A percentile compares a stretch with the other conserved stretches of the same genome.
phyloP scores from a whole-genome alignment of 768 basidiomycete species.

The Amanita rubescens region DNA sequence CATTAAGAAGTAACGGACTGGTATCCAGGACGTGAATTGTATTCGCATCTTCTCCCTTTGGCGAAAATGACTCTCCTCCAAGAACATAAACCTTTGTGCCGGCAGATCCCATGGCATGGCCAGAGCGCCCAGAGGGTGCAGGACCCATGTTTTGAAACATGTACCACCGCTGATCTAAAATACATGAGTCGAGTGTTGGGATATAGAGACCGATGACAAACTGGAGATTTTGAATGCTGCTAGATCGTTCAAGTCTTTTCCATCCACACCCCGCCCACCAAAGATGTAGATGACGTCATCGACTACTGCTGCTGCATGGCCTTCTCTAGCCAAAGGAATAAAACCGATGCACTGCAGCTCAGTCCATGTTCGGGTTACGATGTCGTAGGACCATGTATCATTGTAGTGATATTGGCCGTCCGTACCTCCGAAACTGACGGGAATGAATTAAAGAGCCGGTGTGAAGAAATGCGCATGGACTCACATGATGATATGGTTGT shows the following conservation, averaged over 20 bases:
- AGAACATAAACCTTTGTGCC: slow-evolving; percentile 87
- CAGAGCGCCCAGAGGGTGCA: slow-evolving; percentile 83
- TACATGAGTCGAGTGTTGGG: slow-evolving; percentile 5
- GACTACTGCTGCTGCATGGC: slow-evolving; percentile 92
- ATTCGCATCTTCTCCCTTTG: slow-evolving; percentile 70
- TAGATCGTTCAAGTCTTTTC: slow-evolving; percentile 89
- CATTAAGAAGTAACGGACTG: slow-evolving; percentile 29
- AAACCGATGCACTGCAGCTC: slow-evolving; percentile 95
- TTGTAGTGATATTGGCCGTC: slow-evolving; percentile 99
- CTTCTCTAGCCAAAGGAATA: slow-evolving; percentile 92
- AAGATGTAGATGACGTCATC: slow-evolving; percentile 98
- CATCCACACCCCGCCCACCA: slow-evolving; percentile 94
- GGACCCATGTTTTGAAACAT: slow-evolving; percentile 99
- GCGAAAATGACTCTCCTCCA: slow-evolving; percentile 86
- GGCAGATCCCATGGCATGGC: slow-evolving; percentile 96
- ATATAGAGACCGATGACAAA: slow-evolving; percentile 35
- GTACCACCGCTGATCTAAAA: slow-evolving; percentile 92
- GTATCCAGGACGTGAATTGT: slow-evolving; percentile 92
- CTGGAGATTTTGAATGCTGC: slow-evolving; percentile 97
- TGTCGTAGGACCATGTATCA: slow-evolving; percentile 94
- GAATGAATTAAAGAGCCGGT: slow-evolving; percentile 7
- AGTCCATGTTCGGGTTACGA: slow-evolving; percentile 74
- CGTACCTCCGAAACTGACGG: slow-evolving; percentile 88
- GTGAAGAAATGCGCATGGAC: slow-evolving; percentile 4
- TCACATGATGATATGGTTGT: slow-evolving; percentile 81